phyloP scores from a whole-genome alignment of 1,284 basidiomycete genomes.

The Agroathelia rolfsii region DNA sequence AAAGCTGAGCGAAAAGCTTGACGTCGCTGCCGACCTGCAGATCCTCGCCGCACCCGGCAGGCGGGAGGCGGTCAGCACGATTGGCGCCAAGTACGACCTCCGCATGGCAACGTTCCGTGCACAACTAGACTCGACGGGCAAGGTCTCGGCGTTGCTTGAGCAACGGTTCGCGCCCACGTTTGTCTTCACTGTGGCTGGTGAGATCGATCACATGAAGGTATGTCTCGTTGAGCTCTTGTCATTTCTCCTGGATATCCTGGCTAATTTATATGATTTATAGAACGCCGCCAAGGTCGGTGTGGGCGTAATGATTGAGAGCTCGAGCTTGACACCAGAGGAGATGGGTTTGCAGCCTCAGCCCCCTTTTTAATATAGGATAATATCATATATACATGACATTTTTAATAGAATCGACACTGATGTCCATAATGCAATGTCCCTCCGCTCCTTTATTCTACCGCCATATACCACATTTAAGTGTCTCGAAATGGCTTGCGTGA shows the following conservation, averaged over 20 bases:
- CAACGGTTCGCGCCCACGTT: conserved; percentile 95
- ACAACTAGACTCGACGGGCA: conserved; percentile 87
- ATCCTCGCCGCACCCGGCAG: conserved; percentile 69
- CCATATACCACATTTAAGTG: conserved; percentile 8
- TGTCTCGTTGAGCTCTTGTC: conserved; percentile 15
- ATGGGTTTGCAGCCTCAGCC: conserved; percentile 46
- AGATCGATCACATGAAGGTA: conserved; percentile 98
- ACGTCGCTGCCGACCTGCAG: conserved; percentile 93
- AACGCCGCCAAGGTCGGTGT: conserved; percentile 91
- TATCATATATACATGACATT: conserved; percentile 18
- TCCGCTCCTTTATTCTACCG: not conserved
- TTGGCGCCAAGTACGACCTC: conserved; percentile 96
- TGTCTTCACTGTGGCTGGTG: conserved; percentile 88
- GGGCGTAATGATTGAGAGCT: conserved; percentile 92
- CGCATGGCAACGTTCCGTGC: conserved; percentile 89
- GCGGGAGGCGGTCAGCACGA: conserved; percentile 85
- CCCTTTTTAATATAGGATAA: conserved; percentile 25
- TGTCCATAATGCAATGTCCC: no score
- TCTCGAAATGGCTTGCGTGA: conserved; percentile 11
- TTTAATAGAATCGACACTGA: conserved; percentile 6
- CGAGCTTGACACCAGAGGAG: conserved; percentile 67
- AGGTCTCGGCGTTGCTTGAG: conserved; percentile 91
- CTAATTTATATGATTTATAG: conserved; percentile 28
- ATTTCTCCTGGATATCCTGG: conserved; percentile 1
- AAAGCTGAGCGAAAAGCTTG: conserved; percentile 91